Percentiles rank a stretch among this genome's conserved stretches.
These are phyloP conservation scores for Takashimella tepidaria DNA, from an alignment of 1,284 basidiomycete genomes.

Conservation along the genomic window DNA sequence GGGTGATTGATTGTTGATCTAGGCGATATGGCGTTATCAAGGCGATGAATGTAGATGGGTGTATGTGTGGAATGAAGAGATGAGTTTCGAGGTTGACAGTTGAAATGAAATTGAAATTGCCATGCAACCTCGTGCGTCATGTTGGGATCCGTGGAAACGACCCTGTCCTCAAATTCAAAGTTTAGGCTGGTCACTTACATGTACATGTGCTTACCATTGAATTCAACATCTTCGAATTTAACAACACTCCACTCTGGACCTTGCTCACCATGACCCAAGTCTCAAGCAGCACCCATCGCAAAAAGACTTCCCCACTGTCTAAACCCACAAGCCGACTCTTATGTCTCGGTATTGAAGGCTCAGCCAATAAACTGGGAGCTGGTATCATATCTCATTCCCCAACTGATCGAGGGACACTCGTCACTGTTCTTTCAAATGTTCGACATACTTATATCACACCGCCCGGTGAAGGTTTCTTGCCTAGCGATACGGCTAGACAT, in stretches of 20 bases:
- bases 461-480: conserved; percentile 94
- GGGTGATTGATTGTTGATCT: too few relatives aligned
- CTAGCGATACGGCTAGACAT: conserved; percentile 89
- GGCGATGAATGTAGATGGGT: too few relatives aligned
- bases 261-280: conserved; percentile 20
- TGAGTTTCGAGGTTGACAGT: too few relatives aligned
- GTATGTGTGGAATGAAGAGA: too few relatives aligned
- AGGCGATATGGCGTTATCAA: too few relatives aligned
- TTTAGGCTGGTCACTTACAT: background rate
- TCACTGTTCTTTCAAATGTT: conserved; percentile 68
- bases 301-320: conserved; percentile 34
- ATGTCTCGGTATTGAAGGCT: conserved; percentile 81
- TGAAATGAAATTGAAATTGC: too few relatives aligned
- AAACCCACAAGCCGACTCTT: conserved; percentile 38
- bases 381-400: conserved; percentile 80
- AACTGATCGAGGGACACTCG: conserved; percentile 47
- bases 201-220: too few relatives aligned
- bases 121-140: too few relatives aligned
- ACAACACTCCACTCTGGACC: background rate
- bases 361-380: conserved; percentile 96
- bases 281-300: conserved; percentile 16
- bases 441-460: conserved; percentile 98
- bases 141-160: too few relatives aligned
- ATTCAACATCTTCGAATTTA: background rate
- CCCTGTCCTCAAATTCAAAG: background rate